Evolutionary conservation across 2,329 filamentous ascomycete species (phyloP), one percentile per base, ranked within the genome.

Genomic region (Hymenoscyphus linearis): DNA sequence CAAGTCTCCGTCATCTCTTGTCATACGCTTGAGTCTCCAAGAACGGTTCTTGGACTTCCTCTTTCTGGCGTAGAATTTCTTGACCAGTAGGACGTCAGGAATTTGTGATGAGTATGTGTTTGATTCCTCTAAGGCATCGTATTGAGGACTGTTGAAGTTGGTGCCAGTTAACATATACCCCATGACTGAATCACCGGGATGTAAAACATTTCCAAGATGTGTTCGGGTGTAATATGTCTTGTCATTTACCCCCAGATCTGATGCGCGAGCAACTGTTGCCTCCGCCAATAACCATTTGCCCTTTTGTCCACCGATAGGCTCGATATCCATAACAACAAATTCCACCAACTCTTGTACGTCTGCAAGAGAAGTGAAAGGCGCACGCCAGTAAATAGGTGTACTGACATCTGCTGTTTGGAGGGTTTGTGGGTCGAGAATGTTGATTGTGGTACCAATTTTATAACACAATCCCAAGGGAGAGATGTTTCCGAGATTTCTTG

Each of bases 1-100:
- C 74, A 96, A 82, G 67, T 97, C 93, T 67, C 89, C 89, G 74
- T 97, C 91, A 65, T 98, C 93, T 77, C 86, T 89, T 67, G 83
- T 83, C 90, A 99, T 93, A 71, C 95, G 91, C 85, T 90, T 96
- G 75, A 99, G 85, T 75, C 89, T 90, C 95, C 95, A 99, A 81
- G 90, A 90, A 68, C 96, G 87, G 75, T 82, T 83, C 80, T 86
- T 88, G 74, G 85, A 83, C 84, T 93, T 96, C 80, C 89, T 87
- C 77, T 89, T 89, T 69, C 90, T 86, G 61, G 89, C 86, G 77
- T 96, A 99, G 82, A 91, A 87, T 77, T 99, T 99, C 91, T 96
- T 98, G 74, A 99, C 91, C 3, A 99, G 82, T 6, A 99, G 78
- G 0, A 98, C 95, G 71, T 99, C 95, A 0, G 95, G 95, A 60